Evolutionary conservation across 169 alveolate genomes (phyloP).

Genomic region (Amoebophrya sp.): DNA sequence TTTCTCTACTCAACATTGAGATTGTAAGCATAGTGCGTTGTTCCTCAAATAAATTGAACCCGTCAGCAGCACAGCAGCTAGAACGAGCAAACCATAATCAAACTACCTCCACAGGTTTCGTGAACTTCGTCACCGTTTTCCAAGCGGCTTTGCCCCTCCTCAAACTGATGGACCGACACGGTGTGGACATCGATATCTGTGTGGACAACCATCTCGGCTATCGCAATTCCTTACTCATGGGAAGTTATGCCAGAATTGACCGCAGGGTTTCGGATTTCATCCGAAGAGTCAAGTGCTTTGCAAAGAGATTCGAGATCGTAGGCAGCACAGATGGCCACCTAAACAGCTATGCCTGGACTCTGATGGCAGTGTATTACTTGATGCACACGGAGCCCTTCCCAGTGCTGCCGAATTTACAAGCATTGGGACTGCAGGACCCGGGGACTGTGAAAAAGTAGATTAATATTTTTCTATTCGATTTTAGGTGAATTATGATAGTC

Average conservation of each 20-base stretch:
- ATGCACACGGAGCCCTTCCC: neutral
- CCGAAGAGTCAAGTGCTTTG: slow-evolving; percentile 12
- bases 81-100: no score
- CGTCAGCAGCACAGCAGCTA: no score
- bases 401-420: neutral
- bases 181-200: neutral
- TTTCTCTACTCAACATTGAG: no score
- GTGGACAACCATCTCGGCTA: slow-evolving; percentile 15
- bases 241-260: neutral
- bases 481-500: no score
- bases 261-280: neutral
- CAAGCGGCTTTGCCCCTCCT: neutral
- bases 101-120: neutral
- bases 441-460: neutral
- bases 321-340: neutral
- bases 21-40: no score
- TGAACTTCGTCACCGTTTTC: slow-evolving; percentile 8
- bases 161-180: slow-evolving; percentile 6
- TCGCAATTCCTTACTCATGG: neutral
- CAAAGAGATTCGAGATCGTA: neutral
- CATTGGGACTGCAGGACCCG: neutral
- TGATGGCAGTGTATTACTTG: neutral
- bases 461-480: no score
- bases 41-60: no score
- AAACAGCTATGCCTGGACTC: slow-evolving; percentile 17